A percentile compares a stretch with the other conserved stretches of the same genome.
Evolutionary conservation across 345 rosid genomes (phyloP).

Genomic region (Syzygium oleosum): DNA sequence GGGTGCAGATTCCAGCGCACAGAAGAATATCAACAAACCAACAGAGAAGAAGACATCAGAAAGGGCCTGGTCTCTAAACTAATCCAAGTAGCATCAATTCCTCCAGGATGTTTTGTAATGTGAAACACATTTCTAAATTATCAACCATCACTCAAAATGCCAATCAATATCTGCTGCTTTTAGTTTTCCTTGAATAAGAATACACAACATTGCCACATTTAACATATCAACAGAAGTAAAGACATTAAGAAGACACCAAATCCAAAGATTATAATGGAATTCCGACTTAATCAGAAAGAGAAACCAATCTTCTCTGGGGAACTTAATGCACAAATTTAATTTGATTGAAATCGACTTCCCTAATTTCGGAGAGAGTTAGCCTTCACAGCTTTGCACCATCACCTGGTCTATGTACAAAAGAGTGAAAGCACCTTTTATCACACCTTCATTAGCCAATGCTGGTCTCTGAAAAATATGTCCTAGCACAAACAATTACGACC

Average conservation of each 20-base stretch:
- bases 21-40: not conserved
- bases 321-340: not conserved
- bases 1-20: not conserved
- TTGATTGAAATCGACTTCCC: not conserved
- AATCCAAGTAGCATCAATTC: not conserved
- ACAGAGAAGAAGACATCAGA: not conserved
- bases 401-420: not conserved
- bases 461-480: not conserved
- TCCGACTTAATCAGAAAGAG: not conserved
- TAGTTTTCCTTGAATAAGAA: not conserved
- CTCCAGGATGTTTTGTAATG: not conserved
- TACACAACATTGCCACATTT: not conserved
- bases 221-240: not conserved
- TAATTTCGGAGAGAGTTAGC: not conserved
- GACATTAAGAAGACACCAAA: not conserved
- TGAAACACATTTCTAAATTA: not conserved
- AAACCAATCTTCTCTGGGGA: not conserved
- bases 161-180: not conserved
- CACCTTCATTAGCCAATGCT: not conserved
- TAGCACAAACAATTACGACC: not conserved
- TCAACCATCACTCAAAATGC: not conserved
- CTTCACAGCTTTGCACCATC: not conserved
- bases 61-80: not conserved
- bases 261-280: not conserved
- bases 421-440: not conserved